Percentiles rank a stretch among this genome's conserved stretches.
Evolutionary conservation across 2,329 filamentous ascomycete species (phyloP).

Genomic region (Aspergillus fumigatiaffinis): DNA sequence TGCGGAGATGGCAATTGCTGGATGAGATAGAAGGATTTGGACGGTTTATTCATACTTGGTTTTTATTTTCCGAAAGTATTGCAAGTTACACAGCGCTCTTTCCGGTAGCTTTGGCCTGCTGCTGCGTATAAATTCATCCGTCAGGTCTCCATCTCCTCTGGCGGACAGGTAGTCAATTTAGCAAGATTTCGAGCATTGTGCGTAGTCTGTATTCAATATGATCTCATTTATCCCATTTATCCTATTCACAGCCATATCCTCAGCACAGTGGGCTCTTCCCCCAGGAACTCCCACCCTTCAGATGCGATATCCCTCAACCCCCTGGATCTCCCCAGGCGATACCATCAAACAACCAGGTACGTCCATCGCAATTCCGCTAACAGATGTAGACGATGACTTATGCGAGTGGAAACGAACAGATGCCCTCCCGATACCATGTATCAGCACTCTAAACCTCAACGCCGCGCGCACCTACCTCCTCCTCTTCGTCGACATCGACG

Average conservation of each 20-base stretch:
- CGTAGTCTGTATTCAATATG: too few relatives aligned
- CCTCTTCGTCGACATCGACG: slow-evolving; percentile 25
- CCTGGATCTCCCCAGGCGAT: slow-evolving; percentile 18
- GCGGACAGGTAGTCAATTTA: too few relatives aligned
- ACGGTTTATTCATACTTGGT: background rate
- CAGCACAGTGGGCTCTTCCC: background rate
- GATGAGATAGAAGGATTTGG: background rate
- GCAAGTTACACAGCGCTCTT: too few relatives aligned
- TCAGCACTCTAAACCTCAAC: slow-evolving; percentile 11
- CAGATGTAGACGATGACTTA: background rate
- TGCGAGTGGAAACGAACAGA: slow-evolving; percentile 1
- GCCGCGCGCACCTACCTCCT: slow-evolving; percentile 15
- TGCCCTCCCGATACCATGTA: slow-evolving; percentile 12
- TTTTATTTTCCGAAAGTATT: too few relatives aligned
- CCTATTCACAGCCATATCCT: background rate
- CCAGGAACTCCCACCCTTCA: slow-evolving; percentile 5
- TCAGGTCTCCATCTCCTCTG: too few relatives aligned
- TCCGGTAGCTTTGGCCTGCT: too few relatives aligned
- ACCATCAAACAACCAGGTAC: slow-evolving; percentile 9
- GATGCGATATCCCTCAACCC: slow-evolving; percentile 14
- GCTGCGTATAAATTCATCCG: too few relatives aligned
- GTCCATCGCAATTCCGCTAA: background rate
- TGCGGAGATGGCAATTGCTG: background rate
- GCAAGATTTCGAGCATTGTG: too few relatives aligned
- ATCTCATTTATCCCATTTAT: background rate